phyloP scores from a whole-genome alignment of 2,329 filamentous ascomycete genomes.

The Alternaria sp. region DNA sequence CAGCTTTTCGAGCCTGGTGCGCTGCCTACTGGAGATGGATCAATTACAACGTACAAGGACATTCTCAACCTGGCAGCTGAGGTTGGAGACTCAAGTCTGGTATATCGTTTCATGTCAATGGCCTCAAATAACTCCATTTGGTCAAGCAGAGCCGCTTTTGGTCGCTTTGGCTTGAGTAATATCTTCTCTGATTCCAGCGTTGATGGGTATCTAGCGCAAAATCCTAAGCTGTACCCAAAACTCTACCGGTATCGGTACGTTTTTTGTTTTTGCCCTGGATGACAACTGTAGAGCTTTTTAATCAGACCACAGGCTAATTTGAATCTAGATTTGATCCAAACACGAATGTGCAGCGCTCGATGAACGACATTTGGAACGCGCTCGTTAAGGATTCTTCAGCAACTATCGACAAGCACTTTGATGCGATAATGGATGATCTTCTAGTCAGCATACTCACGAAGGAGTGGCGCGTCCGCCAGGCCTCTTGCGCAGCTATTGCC shows the following conservation, averaged over 20 bases:
- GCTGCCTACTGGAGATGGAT: slow-evolving; percentile 87
- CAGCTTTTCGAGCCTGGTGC: slow-evolving; percentile 93
- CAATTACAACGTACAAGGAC: slow-evolving; percentile 95
- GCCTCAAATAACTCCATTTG: slow-evolving; percentile 96
- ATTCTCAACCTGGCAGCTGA: slow-evolving; percentile 96
- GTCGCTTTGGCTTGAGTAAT: slow-evolving; percentile 88
- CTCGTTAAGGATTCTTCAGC: slow-evolving; percentile 86
- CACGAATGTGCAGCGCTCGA: slow-evolving; percentile 87
- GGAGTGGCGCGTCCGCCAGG: slow-evolving; percentile 93
- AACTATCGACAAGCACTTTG: slow-evolving; percentile 82
- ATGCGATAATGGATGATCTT: slow-evolving; percentile 86
- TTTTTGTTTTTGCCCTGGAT: too few species aligned
- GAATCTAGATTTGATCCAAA: slow-evolving; percentile 80
- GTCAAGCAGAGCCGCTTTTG: slow-evolving; percentile 96
- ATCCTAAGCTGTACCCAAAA: slow-evolving; percentile 94
- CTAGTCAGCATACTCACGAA: slow-evolving; percentile 85
- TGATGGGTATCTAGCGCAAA: slow-evolving; percentile 73
- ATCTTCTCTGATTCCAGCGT: slow-evolving; percentile 85
- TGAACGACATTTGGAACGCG: slow-evolving; percentile 98
- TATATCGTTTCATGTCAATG: slow-evolving; percentile 98
- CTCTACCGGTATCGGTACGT: slow-evolving; percentile 80
- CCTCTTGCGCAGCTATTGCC: slow-evolving; percentile 87
- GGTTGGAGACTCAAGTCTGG: slow-evolving; percentile 92
- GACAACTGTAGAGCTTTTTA: neutral
- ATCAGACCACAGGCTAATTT: slow-evolving; percentile 25